Percentiles rank a stretch among this genome's conserved stretches.
Conservation (phyloP, 2,329 filamentous ascomycete species). For the Fusarium sp. region DNA sequence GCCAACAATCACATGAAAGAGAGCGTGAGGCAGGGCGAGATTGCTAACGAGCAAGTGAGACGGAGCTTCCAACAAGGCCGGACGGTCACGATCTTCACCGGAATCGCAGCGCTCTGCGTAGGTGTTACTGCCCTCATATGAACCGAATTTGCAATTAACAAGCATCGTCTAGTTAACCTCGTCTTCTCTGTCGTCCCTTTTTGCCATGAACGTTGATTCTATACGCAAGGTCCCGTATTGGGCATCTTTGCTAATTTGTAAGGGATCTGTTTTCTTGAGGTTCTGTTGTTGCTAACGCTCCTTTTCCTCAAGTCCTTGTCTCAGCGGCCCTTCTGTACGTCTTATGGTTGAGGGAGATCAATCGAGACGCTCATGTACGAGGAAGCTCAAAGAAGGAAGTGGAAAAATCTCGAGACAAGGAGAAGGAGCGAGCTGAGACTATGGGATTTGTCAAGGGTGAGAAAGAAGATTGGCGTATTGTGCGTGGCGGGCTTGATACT, state of each 20-base stretch:
- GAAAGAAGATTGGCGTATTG: not conserved
- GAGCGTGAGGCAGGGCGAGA: not conserved
- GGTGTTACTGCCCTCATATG: not conserved
- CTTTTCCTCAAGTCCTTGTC: not conserved
- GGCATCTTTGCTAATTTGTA: not conserved
- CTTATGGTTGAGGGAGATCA: not conserved
- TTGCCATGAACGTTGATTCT: not conserved
- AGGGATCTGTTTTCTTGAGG: not conserved
- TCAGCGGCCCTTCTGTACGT: not conserved
- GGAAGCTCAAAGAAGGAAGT: not conserved
- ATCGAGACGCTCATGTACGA: not conserved
- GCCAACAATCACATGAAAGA: not conserved
- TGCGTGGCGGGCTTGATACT: not conserved
- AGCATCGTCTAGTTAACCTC: not conserved
- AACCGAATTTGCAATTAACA: not conserved
- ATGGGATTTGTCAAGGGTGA: not conserved
- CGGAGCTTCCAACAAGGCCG: not conserved
- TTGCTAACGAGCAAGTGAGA: not conserved
- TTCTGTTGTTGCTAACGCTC: not conserved
- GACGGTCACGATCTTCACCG: not conserved
- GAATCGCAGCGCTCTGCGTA: not conserved
- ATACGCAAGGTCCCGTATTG: not conserved
- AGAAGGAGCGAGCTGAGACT: not conserved
- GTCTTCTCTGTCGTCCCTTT: not conserved
- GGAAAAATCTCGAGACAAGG: fast-evolving